Evolutionary conservation across 2,329 filamentous ascomycete species (phyloP), one percentile per base, ranked within the genome.

Genomic region (Stagonosporopsis rhizophila): DNA sequence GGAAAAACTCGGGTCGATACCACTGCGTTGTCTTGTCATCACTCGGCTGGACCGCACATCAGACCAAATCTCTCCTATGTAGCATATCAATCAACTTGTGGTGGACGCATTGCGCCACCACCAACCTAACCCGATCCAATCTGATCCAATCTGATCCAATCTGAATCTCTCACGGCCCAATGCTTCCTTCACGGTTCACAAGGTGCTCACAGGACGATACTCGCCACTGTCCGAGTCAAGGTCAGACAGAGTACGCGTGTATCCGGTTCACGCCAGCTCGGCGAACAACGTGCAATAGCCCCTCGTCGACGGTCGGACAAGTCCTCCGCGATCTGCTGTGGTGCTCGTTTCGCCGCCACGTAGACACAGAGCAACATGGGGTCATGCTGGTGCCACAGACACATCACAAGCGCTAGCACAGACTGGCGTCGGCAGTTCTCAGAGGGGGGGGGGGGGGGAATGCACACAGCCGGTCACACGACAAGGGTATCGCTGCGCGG

Each of bases 31-130:
- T 58, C 55, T 48, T 53, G 38, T 44, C 34, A 20, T 37, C 40
- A 12, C n/a, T 45, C 49, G 55, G 48, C 48, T 58, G 49, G 55
- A 48, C 47, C 55, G 55, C 35, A 34, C 44, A 39, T 28, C 47
- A 45, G 8, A 52, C 39, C 48, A 28, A 35, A 32, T 32, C 30
- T 52, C 44, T 52, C 55, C 48, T 52, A 48, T 53, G 55, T 58
- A 52, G 49, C 40, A 40, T 41, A 53, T 23, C 42, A 52, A 56
- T 56, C 48, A 35, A 52, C 22, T 23, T 22, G 12, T 15, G 44
- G 27, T 56, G 42, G 28, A 30, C 44, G 53, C 42, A 39, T 34
- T 44, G 53, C 48, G 38, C 19, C 53, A 52, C n/a, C 37, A 39
- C 35, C 45, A 39, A 40, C 35, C 17, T 4, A 7, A 22, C 2